phyloP scores from a whole-genome alignment of 1,139 yeast genomes.

The Pichia sp. region DNA sequence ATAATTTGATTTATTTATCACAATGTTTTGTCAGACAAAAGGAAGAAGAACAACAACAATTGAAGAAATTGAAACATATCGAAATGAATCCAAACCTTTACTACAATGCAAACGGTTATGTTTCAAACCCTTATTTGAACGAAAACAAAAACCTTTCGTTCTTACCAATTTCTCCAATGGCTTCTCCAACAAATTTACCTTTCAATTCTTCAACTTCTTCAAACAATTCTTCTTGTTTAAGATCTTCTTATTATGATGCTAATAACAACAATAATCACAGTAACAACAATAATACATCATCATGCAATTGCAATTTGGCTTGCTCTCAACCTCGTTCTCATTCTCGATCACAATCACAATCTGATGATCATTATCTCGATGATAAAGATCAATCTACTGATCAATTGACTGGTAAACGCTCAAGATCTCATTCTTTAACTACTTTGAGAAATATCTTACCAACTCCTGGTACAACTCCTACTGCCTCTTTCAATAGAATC shows the following conservation, averaged over 20 bases:
- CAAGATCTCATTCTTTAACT: conserved; percentile 27
- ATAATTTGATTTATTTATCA: conserved; percentile 26
- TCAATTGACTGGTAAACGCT: conserved; percentile 13
- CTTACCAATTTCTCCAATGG: conserved; percentile 29
- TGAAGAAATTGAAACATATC: conserved; percentile 13
- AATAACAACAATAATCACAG: neutral
- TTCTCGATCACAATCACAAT: conserved; percentile 3
- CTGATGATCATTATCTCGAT: conserved; percentile 5
- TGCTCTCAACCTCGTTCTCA: neutral
- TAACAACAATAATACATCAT: neutral
- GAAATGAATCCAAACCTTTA: conserved; percentile 14
- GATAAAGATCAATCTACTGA: neutral
- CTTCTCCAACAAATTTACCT: conserved; percentile 27
- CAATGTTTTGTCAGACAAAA: conserved; percentile 23
- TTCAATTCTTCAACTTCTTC: too few relatives aligned
- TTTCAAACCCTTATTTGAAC: conserved; percentile 13
- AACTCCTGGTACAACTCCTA: conserved; percentile 33
- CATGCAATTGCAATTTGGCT: conserved; percentile 9
- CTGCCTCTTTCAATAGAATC: conserved; percentile 17
- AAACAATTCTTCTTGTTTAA: conserved; percentile 10
- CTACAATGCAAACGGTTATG: conserved; percentile 12
- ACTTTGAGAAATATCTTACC: conserved; percentile 20
- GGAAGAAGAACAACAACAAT: conserved; percentile 20
- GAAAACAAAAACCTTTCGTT: conserved; percentile 14
- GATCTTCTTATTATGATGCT: conserved; percentile 4